Base-by-base conservation (phyloP, 192 early-diverging fungal species). In the Coemansia aciculifera region DNA sequence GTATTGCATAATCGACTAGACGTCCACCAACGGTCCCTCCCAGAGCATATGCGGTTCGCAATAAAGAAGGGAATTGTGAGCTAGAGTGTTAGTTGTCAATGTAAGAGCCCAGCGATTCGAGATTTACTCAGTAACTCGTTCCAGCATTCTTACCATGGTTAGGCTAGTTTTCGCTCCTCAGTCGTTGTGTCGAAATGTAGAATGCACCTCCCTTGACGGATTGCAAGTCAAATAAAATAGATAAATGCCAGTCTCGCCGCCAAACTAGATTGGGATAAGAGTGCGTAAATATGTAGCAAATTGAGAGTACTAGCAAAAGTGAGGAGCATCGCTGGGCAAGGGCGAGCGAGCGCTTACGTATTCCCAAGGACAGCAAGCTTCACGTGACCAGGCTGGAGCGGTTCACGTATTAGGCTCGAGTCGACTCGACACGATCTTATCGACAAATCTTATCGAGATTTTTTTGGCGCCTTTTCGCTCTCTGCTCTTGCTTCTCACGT, bases 1-100 rank as follows among this genome's bases (percentile, higher is more conserved):
- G 77, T 96, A 96, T 83, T 91, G 86, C 90, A 91, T 93, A 83
- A 95, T 92, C 66, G 89, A 90, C 87, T 88, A 85, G 37, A 75
- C 36, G 32, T 13, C 24, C 49, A 52, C 8, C 49, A 52, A 27
- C 2, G 49, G 21, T 15, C 15, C 27, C 29, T 31, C 15, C 27
- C 29, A 6, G 15, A 17, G 15, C 12, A 31, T 11, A 56, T 10
- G 24, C 6, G n/a, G 40, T 49, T 29, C 13, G 17, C 19, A 24
- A 24, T 46, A 68, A 68, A 23, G 7, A 39, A 48, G 29, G 13
- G 5, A 44, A 23, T 12, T 5, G 11, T 1, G 13, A 8, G 54
- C 5, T 17, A 57, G 54, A 15, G 13, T 15, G 12, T 32, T 57
- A 31, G 54, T 31, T 57, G 54, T 13, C 54, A 17, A 32, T 32